phyloP scores from a whole-genome alignment of 768 basidiomycete species.

The Hericium rajendrae region DNA sequence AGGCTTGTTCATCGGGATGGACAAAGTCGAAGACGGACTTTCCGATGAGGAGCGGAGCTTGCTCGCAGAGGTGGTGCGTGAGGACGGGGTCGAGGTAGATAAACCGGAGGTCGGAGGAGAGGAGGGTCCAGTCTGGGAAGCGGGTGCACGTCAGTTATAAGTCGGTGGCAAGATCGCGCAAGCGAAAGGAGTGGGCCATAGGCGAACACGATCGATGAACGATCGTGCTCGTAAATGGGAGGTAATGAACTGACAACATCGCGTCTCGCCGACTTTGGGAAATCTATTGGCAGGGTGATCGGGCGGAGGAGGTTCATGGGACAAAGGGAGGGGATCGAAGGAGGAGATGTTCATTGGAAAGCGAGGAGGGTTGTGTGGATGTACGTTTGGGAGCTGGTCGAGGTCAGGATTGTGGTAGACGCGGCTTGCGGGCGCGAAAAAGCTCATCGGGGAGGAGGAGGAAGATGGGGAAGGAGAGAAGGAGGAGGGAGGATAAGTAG shows the following conservation, averaged over 20 bases:
- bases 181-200: constrained; percentile 23
- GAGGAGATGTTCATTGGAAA: constrained; percentile 19
- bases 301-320: constrained; percentile 20
- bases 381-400: constrained; percentile 15
- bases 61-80: constrained; percentile 56
- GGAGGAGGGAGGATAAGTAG: not conserved
- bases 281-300: constrained; percentile 12
- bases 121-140: constrained; percentile 66
- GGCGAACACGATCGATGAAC: constrained; percentile 29
- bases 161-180: constrained; percentile 16
- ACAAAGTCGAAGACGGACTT: constrained; percentile 68
- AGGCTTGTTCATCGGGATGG: constrained; percentile 75
- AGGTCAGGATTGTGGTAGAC: constrained; percentile 21
- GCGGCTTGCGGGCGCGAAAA: constrained; percentile 21
- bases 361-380: constrained; percentile 9
- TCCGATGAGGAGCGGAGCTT: constrained; percentile 61
- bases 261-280: constrained; percentile 51
- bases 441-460: constrained; percentile 20
- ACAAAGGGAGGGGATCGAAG: constrained; percentile 26
- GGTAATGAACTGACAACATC: constrained; percentile 54
- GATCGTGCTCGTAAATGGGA: constrained; percentile 21
- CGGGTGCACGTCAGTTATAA: constrained; percentile 14
- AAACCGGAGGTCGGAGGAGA: constrained; percentile 67
- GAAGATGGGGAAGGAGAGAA: no score
- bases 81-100: constrained; percentile 81